phyloP scores from a whole-genome alignment of 1,139 yeast genomes.

The Pichia inconspicua region DNA sequence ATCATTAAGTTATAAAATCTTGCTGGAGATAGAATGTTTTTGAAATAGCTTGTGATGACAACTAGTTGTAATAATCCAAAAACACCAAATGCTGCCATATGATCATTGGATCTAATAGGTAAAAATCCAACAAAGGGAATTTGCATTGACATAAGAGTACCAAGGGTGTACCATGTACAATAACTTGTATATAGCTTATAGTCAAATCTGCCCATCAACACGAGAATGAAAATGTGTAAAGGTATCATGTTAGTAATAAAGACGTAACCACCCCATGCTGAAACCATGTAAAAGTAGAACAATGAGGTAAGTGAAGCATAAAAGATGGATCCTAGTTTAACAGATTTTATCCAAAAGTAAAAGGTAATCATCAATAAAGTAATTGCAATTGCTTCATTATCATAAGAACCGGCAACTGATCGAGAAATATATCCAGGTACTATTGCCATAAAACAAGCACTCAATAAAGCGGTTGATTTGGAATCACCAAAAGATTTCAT shows the following conservation, averaged over 20 bases:
- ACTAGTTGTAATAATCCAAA: conserved; percentile 92
- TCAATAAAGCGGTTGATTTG: conserved; percentile 73
- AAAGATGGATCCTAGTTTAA: conserved; percentile 82
- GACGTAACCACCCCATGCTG: conserved; percentile 99
- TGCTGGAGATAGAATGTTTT: conserved; percentile 60
- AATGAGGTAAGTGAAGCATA: conserved; percentile 81
- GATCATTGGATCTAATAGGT: conserved; percentile 95
- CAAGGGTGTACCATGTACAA: conserved; percentile 94
- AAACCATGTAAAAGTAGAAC: conserved; percentile 95
- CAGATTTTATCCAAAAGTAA: conserved; percentile 90
- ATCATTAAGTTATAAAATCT: conserved; percentile 70
- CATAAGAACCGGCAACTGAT: conserved; percentile 98
- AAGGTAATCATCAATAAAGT: conserved; percentile 93
- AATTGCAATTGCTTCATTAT: conserved; percentile 98
- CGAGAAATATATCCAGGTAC: conserved; percentile 98
- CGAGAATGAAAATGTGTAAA: conserved; percentile 81
- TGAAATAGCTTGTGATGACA: conserved; percentile 77
- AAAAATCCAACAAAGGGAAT: conserved; percentile 97
- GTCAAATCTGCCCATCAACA: conserved; percentile 91
- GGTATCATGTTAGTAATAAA: conserved; percentile 97
- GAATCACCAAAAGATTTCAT: conserved; percentile 19
- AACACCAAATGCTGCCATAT: conserved; percentile 97
- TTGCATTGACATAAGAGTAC: conserved; percentile 97
- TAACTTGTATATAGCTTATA: conserved; percentile 82
- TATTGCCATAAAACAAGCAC: conserved; percentile 94